phyloP scores from a whole-genome alignment of 768 basidiomycete species.

The Panellus pusillus region DNA sequence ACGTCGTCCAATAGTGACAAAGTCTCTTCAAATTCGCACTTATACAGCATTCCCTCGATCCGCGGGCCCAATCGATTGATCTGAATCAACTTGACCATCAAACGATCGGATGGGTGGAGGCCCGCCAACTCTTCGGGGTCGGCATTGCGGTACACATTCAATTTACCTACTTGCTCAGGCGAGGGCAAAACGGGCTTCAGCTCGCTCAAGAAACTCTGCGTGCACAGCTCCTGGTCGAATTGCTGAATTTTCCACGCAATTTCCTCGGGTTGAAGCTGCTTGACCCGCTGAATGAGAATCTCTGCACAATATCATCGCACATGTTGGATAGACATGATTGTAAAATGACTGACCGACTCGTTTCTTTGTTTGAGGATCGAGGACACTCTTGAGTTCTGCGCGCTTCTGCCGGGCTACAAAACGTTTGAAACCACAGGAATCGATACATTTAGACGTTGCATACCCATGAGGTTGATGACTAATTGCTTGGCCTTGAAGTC shows the following conservation, averaged over 20 bases:
- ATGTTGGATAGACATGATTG: not conserved
- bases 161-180: constrained; percentile 90
- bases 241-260: constrained; percentile 81
- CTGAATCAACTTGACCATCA: constrained; percentile 97
- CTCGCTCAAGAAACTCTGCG: constrained; percentile 86
- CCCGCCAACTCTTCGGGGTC: constrained; percentile 81
- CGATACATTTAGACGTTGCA: constrained; percentile 20
- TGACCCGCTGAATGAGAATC: constrained; percentile 87
- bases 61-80: constrained; percentile 86
- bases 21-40: constrained; percentile 83
- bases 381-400: constrained; percentile 87
- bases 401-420: constrained; percentile 73
- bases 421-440: constrained; percentile 13
- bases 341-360: constrained; percentile 73
- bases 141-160: constrained; percentile 87
- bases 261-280: constrained; percentile 82
- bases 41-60: constrained; percentile 95
- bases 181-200: constrained; percentile 86
- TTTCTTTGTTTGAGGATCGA: constrained; percentile 90
- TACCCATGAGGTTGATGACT: constrained; percentile 87
- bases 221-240: constrained; percentile 86
- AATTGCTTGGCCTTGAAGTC: constrained; percentile 97
- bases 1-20: constrained; percentile 83
- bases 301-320: constrained; percentile 46
- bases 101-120: constrained; percentile 91